A percentile compares a stretch with the other conserved stretches of the same genome.
Evolutionary conservation across 2,329 filamentous ascomycete species (phyloP).

Genomic region (Ophiostoma triangulosporum): DNA sequence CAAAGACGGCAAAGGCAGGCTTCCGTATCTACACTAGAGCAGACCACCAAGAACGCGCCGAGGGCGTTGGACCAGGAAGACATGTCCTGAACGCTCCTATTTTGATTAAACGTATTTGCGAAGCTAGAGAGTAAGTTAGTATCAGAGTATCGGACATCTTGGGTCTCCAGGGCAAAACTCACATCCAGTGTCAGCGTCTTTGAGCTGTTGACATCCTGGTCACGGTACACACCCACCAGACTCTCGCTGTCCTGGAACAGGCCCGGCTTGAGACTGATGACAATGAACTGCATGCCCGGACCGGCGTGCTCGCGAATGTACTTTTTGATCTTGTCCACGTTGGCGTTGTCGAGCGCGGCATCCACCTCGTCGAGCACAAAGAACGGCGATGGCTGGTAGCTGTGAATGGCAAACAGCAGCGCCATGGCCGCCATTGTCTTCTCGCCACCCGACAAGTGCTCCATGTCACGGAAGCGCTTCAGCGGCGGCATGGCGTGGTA

Average conservation of each 20-base stretch:
- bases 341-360: conserved; percentile 94
- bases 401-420: conserved; percentile 93
- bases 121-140: conserved; percentile 3
- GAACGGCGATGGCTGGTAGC: conserved; percentile 89
- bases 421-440: conserved; percentile 98
- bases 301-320: conserved; percentile 91
- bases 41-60: background rate
- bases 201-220: conserved; percentile 86
- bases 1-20: background rate
- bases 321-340: conserved; percentile 89
- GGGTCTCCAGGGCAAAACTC: too few relatives aligned
- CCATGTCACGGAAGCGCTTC: conserved; percentile 98
- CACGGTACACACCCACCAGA: conserved; percentile 86
- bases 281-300: conserved; percentile 97
- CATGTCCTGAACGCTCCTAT: background rate
- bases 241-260: conserved; percentile 96
- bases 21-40: background rate
- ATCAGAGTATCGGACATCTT: too few relatives aligned
- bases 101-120: conserved; percentile 10
- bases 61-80: background rate
- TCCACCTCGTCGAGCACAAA: conserved; percentile 98
- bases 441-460: conserved; percentile 90
- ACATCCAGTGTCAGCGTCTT: conserved; percentile 90
- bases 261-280: conserved; percentile 90
- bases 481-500: conserved; percentile 98